A percentile compares a stretch with the other conserved stretches of the same genome.
Evolutionary conservation across 139 green algal genomes (phyloP).

Genomic region (Trebouxia sp.): DNA sequence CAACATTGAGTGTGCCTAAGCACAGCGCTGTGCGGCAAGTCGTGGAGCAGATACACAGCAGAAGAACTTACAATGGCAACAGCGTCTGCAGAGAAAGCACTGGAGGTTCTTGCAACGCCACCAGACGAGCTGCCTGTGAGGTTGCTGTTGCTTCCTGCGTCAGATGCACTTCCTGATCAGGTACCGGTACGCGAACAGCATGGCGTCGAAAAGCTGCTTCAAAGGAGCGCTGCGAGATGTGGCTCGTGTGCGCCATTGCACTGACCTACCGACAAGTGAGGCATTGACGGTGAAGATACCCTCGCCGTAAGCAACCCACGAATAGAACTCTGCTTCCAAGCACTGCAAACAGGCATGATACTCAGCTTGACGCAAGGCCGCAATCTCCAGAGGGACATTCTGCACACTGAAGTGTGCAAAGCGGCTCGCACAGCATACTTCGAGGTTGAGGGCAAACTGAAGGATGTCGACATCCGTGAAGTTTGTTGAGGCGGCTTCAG

Average conservation of each 20-base stretch:
- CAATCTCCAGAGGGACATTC: too few relatives aligned
- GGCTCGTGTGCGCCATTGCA: too few relatives aligned
- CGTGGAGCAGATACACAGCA: too few relatives aligned
- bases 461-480: conserved; percentile 1
- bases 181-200: too few relatives aligned
- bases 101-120: neutral
- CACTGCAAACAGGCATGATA: neutral
- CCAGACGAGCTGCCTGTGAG: neutral
- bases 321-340: neutral
- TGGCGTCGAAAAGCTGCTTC: too few relatives aligned
- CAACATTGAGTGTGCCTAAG: too few relatives aligned
- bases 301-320: neutral
- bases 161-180: too few relatives aligned
- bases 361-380: too few relatives aligned
- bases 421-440: neutral
- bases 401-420: too few relatives aligned
- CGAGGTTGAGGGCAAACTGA: conserved; percentile 1
- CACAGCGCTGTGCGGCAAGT: too few relatives aligned
- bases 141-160: neutral
- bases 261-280: neutral
- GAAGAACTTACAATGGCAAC: neutral
- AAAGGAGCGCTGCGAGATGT: too few relatives aligned
- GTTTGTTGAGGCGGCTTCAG: neutral
- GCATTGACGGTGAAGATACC: neutral
- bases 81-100: neutral